These are phyloP conservation scores for Neofusicoccum laricinum DNA, from an alignment of 2,329 filamentous ascomycete species.

Conservation along the genomic window DNA sequence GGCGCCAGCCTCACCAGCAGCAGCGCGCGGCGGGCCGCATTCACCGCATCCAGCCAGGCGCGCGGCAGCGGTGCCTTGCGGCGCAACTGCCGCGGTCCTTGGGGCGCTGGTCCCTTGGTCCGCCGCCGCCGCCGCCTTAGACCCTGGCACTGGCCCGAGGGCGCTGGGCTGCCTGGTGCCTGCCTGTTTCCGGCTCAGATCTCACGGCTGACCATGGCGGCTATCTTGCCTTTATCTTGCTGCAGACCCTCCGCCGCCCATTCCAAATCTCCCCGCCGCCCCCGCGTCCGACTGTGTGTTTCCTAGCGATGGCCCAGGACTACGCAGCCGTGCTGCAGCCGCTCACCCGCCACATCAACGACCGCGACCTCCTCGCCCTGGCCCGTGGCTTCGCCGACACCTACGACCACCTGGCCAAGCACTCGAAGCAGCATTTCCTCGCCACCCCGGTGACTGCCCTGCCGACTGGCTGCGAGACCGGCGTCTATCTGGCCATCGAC, in stretches of 20 bases:
- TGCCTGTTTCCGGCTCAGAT: neutral
- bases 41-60: too few species aligned
- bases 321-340: constrained; percentile 22
- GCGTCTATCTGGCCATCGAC: constrained; percentile 45
- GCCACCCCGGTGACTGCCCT: constrained; percentile 39
- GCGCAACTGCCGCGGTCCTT: too few species aligned
- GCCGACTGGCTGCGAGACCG: constrained; percentile 62
- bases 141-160: too few species aligned
- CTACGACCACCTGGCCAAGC: constrained; percentile 31
- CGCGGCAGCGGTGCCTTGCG: too few species aligned
- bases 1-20: too few species aligned
- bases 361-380: constrained; percentile 30
- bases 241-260: neutral
- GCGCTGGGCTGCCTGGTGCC: too few species aligned
- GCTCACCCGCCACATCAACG: constrained; percentile 33
- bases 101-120: too few species aligned
- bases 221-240: neutral
- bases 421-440: constrained; percentile 38
- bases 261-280: neutral
- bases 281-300: too few species aligned
- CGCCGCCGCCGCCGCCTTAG: too few species aligned
- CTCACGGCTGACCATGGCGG: neutral
- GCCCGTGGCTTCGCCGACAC: constrained; percentile 35
- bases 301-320: constrained; percentile 1
- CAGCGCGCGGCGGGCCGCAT: neutral